Conservation (phyloP, 139 green algal genomes). For the Desmodesmus armatus region DNA sequence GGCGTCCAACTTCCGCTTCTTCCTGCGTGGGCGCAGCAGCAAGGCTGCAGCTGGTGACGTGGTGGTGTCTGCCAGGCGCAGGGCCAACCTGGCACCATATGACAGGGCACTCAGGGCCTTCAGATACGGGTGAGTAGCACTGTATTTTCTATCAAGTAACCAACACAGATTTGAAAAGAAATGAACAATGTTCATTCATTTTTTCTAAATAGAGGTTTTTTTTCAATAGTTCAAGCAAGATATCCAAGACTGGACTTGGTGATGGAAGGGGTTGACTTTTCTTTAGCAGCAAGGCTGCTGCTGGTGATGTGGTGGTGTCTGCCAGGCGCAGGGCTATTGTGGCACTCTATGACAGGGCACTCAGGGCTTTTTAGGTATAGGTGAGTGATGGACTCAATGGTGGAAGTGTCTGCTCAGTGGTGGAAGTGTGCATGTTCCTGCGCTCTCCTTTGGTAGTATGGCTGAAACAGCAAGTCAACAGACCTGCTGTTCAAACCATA, state of each 20-base stretch:
- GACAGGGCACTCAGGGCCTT: conserved; percentile 82
- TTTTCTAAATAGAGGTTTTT: too few species aligned
- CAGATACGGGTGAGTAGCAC: conserved; percentile 49
- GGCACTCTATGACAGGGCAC: background rate
- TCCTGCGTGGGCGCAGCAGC: conserved; percentile 79
- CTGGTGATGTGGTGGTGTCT: background rate
- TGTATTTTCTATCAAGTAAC: too few species aligned
- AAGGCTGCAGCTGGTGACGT: conserved; percentile 69
- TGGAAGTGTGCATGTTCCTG: too few species aligned
- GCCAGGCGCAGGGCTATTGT: background rate
- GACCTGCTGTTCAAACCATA: too few species aligned
- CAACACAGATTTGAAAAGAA: too few species aligned
- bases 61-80: conserved; percentile 62
- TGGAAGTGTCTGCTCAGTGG: too few species aligned
- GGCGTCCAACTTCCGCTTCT: conserved; percentile 86
- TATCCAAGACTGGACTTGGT: too few species aligned
- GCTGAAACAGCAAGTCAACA: too few species aligned
- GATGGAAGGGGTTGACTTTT: background rate
- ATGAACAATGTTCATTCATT: too few species aligned
- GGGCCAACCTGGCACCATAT: conserved; percentile 70
- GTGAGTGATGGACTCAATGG: too few species aligned
- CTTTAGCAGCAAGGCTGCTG: background rate
- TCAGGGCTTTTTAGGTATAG: background rate
- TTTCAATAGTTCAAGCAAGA: too few species aligned
- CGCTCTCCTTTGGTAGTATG: too few species aligned